Evolutionary conservation across 192 early-diverging fungal genomes (phyloP), one percentile per base, ranked within the genome.

Genomic region (Coemansia sp.): DNA sequence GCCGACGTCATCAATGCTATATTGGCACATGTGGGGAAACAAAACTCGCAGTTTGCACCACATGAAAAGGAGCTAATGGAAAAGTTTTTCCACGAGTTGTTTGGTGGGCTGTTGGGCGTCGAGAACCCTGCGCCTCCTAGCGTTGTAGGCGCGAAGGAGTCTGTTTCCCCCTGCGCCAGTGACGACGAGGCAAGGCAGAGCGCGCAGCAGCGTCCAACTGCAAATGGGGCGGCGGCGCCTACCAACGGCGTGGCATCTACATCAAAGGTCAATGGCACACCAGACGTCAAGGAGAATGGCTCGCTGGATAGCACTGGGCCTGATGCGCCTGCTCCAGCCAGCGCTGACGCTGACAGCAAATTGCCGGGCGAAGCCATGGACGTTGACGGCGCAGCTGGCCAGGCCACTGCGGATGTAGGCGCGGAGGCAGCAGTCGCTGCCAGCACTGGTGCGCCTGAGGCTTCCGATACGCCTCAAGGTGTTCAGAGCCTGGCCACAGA

Each of bases 1-100:
- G 84, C 87, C 30, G 92, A 97, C 64, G 89, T 92, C 37, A 88
- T 89, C 44, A 90, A 87, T 28, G 74, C 97, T 11, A 80, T 97
- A 7, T 83, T 91, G 67, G 84, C 87, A 4, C 90, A 89, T 71
- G 88, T 94, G 5, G 91, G 93, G n/a, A 78, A 75, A 40, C 74
- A 70, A 3, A 85, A 75, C 70, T 81, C 50, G 80, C 87, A 72
- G 57, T 76, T 78, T 75, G 82, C 67, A 64, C 84, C 75, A 64
- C 74, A 63, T 35, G 94, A 96, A 50, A 85, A 92, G 68, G 92
- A 93, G 42, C 80, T 86, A 70, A 89, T 96, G 76, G 85, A 88
- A 42, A 87, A 87, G 23, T 92, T 96, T 64, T 86, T 95, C 73
- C 87, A 84, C 66, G 64, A 88, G 72, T 30, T 96, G 90, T 86